Evolutionary conservation across 306 rosid genomes (phyloP), one percentile per base, ranked within the genome.

Genomic region (Nissolia schottii): DNA sequence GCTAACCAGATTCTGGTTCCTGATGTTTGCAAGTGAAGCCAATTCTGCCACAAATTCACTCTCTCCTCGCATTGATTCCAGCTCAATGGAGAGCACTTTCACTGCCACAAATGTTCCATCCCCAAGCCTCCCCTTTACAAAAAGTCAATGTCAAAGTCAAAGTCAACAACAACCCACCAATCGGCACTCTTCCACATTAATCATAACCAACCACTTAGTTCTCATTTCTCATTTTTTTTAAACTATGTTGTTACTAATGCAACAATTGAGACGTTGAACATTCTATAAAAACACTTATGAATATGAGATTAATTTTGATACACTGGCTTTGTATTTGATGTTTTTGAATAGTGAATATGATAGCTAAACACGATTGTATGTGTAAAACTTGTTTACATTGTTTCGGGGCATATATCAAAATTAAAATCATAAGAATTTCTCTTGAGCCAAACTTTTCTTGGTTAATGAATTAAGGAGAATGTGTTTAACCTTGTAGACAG

Each of bases 41-140:
- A 94, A 80, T 81, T 94, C 99, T 7, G 95, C 83, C 8, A 91
- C 84, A 49, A 94, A 91, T 70, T 91, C 97, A 12, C 75, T 83
- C 82, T 94, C 99, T 41, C 99, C 99, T 73, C 88, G 68, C 97
- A 94, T 86, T 6, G 96, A 87, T 48, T 91, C 97, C 2, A 82
- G 29, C 45, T 94, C 99, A 12, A 91, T 40, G 0, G 96, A 82
- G 37, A 91, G 91, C 32, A 89, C 93, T 53, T 94, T 94, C 62
- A 91, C 86, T 2, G 93, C 99, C 68, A 91, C 97, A 29, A 67
- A 29, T 24, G 84, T 64, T 0, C 89, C 96, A 81, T 91, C 89
- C 29, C 22, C 57, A 22, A 94, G 88, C 82, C 60, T 85, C 37
- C 96, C 99, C 97, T 94, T 60, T 10, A 56, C 32, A 31, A 62